phyloP scores from a whole-genome alignment of 148 eudicot species.

The Camellia sinensis region DNA sequence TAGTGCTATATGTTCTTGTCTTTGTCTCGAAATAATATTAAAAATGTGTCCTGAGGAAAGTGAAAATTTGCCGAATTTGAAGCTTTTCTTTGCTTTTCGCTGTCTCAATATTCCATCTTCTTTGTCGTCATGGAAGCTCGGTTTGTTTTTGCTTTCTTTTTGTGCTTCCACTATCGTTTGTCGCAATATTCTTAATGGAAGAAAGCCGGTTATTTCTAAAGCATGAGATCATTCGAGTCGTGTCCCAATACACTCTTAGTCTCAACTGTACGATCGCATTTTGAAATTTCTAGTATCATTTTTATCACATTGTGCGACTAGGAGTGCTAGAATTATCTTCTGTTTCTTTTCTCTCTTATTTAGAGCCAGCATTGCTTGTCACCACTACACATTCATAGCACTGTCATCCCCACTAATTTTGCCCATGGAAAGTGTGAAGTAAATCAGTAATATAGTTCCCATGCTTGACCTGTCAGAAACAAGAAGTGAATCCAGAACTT shows the following conservation, averaged over 20 bases:
- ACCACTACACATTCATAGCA: slow-evolving; percentile 28
- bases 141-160: too few relatives aligned
- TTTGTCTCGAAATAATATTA: too few relatives aligned
- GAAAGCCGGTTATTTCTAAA: background rate
- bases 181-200: background rate
- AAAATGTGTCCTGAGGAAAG: background rate
- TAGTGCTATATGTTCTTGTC: background rate
- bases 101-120: background rate
- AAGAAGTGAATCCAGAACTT: too few relatives aligned
- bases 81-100: background rate
- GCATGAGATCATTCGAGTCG: too few relatives aligned
- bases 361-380: background rate
- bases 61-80: background rate
- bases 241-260: too few relatives aligned
- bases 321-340: too few relatives aligned
- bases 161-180: background rate
- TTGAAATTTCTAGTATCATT: too few relatives aligned
- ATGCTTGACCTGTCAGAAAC: slow-evolving; percentile 52
- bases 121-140: too few relatives aligned
- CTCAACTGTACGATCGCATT: too few relatives aligned
- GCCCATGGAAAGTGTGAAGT: slow-evolving; percentile 50
- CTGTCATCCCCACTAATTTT: slow-evolving; percentile 31
- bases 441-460: slow-evolving; percentile 71
- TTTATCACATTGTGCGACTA: too few relatives aligned
- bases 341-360: background rate